Base-by-base conservation (phyloP, 352 stramenopile species). In the Phytopythium aichiense region DNA sequence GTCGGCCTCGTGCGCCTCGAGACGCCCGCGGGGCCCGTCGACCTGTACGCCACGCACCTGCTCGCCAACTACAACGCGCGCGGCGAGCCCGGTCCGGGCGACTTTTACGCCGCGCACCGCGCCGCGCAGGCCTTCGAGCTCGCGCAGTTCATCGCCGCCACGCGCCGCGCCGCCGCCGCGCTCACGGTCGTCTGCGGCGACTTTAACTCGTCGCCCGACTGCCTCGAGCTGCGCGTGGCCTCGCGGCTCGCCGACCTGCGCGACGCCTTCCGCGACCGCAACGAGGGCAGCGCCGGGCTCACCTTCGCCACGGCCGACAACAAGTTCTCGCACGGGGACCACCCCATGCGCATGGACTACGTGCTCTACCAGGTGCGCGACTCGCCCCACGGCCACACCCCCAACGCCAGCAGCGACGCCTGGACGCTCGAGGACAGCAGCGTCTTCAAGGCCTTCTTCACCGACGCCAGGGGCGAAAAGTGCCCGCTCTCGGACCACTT, bases 281-380 rank as follows among this genome's bases (percentile, higher is more conserved):
- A 91, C 56, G 77, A 65, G 22, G 66, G 79, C 58, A 70, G 87
- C 49, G 22, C 12, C 15, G 84, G 84, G 7, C 60, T 87, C 50
- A 91, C 84, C 46, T 93, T 93, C 53, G 84, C 80, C 5, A 85
- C 81, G 1, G 77, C 77, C 20, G 84, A 93, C 61, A 93, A 93
- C 72, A 87, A 89, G 59, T 93, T 83, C 61, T 91, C 81, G 52
- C 74, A 89, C 59, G 81, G 84, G 1, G 84, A 93, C 13, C 77
- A 91, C 64, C 84, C 84, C 2, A 93, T 93, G 84, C 79, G 84
- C 23, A 93, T 93, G 84, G 84, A 93, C 60, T 93, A 93, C 56
- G 69, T 93, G 23, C 71, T 93, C 55, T 93, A 91, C 76, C 87
- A 88, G 67, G 68, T 79, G 35, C 35, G 6, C 35, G 35, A 4